Base-by-base conservation (phyloP, 2,329 filamentous ascomycete genomes). In the Ascosphaera pollenicola region DNA sequence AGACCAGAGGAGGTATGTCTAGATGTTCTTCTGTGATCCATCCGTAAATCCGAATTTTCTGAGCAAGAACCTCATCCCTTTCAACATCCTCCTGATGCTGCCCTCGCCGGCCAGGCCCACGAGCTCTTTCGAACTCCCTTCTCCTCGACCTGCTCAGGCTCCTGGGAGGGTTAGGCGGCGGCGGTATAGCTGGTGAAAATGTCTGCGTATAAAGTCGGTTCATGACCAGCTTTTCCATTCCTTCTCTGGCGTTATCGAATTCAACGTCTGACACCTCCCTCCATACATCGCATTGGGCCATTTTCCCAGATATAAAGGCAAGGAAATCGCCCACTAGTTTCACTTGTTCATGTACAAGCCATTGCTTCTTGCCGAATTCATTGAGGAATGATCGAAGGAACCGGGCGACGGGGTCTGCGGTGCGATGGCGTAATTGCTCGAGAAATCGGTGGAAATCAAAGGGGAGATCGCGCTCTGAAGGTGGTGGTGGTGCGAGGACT, bases 191-290 rank as follows among this genome's bases (percentile, higher is more conserved):
- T 0, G 89, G 89, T 0, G 87, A 94, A 54, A 98, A 98, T 0
- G 89, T 95, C 57, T 98, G 89, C 1, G 75, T 74, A 57, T 98
- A 98, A 3, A 98, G 63, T 41, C 91, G 69, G 55, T 98, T 98
- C 91, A 98, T 98, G 47, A 98, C 91, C 3, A 98, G 68, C 56
- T 98, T 98, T 62, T 98, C 89, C 89, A 98, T 98, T 26, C 89
- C 89, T 60, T 98, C 89, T 48, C 85, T 75, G 11, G 89, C 89
- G 56, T 98, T 98, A 57, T 98, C 89, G 49, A 98, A 98, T 52
- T 98, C 89, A 30, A 82, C 82, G 55, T 98, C 89, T 0, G 85
- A 92, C 0, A 95, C 82, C 26, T 89, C 82, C 41, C 81, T 74
- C 89, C 89, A 98, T 2, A 98, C 83, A 44, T 98, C 89, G 52